Evolutionary conservation across 2,329 filamentous ascomycete genomes (phyloP), one percentile per base, ranked within the genome.

Genomic region (Diplocarpon mali): DNA sequence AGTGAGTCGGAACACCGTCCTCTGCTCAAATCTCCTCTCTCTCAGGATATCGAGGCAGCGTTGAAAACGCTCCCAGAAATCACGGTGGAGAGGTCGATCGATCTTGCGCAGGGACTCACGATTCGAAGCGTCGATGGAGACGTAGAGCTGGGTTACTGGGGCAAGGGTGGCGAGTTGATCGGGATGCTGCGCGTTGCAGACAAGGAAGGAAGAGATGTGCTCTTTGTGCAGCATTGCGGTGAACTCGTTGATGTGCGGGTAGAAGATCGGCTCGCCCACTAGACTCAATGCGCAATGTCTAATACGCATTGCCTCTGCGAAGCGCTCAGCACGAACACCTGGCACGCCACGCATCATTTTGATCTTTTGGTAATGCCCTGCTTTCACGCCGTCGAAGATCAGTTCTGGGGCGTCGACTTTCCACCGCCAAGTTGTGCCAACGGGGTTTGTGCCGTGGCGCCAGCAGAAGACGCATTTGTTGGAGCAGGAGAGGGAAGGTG

Each of bases 401-500:
- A 88, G 65, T 17, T 95, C 83, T 0, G 90, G 89, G 0, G 86
- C 82, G 60, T 96, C 92, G 27, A 95, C 86, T 40, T 89, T 78
- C 90, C 90, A 98, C 49, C 90, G 81, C 90, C 92, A 96, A 4
- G 84, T 94, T 2, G 92, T 96, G 38, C 89, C 89, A 0, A 96
- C 92, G 0, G 90, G 90, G 62, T 96, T 98, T 0, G 92, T 96
- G 42, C 90, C 92, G 61, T 96, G 92, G 6, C 92, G 81, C 92
- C 90, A 98, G 72, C 90, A 98, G 65, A 96, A 98, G 53, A 98
- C 87, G 64, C 92, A 96, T 64, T 98, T 96, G 69, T 96, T 96
- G 51, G 84, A 92, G 71, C 90, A 98, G 9, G 87, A 94, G 3
- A 98, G 76, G 0, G 89, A 95, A 0, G 90, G 90, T 0, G 90